phyloP scores from a whole-genome alignment of 2,329 filamentous ascomycete species.

The Ophiostoma piceae region DNA sequence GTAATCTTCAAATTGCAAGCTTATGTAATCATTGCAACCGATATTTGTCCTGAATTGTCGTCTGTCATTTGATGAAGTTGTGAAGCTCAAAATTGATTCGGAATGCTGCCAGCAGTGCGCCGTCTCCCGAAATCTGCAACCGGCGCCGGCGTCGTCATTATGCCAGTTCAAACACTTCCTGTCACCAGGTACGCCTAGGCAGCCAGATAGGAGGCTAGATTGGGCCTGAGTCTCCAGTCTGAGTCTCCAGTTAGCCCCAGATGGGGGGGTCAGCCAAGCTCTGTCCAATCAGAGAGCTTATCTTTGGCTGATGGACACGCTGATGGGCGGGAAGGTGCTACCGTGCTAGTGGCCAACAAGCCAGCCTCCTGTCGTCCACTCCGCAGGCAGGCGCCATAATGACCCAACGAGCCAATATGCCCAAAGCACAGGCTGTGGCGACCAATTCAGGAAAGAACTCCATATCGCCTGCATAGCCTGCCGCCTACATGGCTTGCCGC shows the following conservation, averaged over 20 bases:
- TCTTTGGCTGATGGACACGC: constrained; percentile 13
- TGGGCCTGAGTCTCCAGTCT: background rate
- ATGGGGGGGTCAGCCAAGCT: constrained; percentile 17
- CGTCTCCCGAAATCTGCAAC: background rate
- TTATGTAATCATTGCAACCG: background rate
- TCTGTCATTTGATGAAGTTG: background rate
- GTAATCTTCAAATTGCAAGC: background rate
- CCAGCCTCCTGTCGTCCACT: constrained; percentile 19
- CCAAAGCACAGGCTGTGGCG: background rate
- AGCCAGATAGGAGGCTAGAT: constrained; percentile 18
- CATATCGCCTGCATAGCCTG: background rate
- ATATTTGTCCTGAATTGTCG: background rate
- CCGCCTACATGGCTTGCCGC: background rate
- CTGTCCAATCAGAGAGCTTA: constrained; percentile 25
- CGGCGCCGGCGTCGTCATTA: constrained; percentile 23
- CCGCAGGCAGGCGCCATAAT: constrained; percentile 18
- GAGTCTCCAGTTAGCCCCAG: background rate
- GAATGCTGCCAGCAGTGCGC: background rate
- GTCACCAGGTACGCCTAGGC: constrained; percentile 19
- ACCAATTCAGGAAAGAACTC: background rate
- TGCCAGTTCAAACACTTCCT: background rate
- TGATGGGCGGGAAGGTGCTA: constrained; percentile 16
- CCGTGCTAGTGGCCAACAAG: constrained; percentile 15
- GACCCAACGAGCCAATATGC: background rate
- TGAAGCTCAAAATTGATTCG: background rate